Percentiles rank a stretch among this genome's conserved stretches.
Evolutionary conservation across 257 asterid species (phyloP).

Genomic region (Fraxinus excelsior): DNA sequence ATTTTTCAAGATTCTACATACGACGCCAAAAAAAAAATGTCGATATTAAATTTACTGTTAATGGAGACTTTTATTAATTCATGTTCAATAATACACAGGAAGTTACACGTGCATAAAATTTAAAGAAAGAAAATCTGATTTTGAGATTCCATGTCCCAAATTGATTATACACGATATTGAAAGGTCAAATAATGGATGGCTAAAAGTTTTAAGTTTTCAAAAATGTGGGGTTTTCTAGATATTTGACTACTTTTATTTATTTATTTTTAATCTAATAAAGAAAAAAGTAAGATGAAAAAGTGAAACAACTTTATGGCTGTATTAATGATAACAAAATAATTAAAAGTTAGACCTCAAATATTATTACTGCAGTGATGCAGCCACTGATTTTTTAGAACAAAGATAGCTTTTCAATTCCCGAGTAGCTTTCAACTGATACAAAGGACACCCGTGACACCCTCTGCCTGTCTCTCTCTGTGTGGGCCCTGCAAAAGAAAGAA

Average conservation of each 20-base stretch:
- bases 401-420: slow-evolving; percentile 28
- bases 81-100: not conserved
- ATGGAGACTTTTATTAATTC: too few species aligned
- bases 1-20: too few species aligned
- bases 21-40: not conserved
- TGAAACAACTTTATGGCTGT: slow-evolving; percentile 31
- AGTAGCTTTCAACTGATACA: slow-evolving; percentile 11
- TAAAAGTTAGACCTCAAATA: slow-evolving; percentile 19
- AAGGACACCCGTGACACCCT: not conserved
- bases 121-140: not conserved
- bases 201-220: not conserved
- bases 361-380: not conserved
- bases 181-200: slow-evolving; percentile 18
- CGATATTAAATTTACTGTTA: too few species aligned
- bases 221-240: not conserved
- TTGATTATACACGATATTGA: not conserved
- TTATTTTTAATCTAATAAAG: not conserved
- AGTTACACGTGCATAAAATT: not conserved
- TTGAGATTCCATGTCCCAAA: not conserved
- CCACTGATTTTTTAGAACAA: not conserved
- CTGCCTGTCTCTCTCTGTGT: not conserved
- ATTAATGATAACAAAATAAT: slow-evolving; percentile 47
- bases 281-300: slow-evolving; percentile 34
- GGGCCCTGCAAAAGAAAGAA: not conserved
- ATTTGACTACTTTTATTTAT: not conserved